These are phyloP conservation scores for Panaeolus cyanescens DNA, from an alignment of 768 basidiomycete species.

Conservation along the genomic window DNA sequence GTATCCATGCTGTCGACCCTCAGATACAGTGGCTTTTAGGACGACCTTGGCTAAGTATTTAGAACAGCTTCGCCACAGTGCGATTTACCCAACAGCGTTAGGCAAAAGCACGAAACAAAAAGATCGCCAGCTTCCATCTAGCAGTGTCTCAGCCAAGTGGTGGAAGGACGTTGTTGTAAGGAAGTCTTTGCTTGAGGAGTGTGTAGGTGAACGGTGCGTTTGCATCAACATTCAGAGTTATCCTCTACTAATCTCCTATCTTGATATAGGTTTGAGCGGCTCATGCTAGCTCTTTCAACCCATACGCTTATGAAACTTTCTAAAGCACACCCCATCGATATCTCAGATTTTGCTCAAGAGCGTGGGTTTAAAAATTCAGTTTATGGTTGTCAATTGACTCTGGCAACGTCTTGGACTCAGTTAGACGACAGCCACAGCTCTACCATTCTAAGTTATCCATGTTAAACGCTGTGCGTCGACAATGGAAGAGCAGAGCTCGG, in stretches of 20 bases:
- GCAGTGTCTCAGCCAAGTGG: constrained; percentile 38
- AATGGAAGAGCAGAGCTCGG: neutral
- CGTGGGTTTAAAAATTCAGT: neutral
- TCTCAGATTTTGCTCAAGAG: neutral
- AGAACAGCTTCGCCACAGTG: constrained; percentile 43
- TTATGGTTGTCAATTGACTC: constrained; percentile 1
- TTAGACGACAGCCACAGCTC: neutral
- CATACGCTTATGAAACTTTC: constrained; percentile 43
- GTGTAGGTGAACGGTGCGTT: constrained; percentile 48
- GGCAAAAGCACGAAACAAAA: constrained; percentile 16
- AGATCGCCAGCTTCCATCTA: constrained; percentile 6
- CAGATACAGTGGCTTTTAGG: constrained; percentile 53
- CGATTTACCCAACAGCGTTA: constrained; percentile 31
- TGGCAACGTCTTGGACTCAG: neutral
- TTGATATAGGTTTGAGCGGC: constrained; percentile 46
- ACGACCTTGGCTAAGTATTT: constrained; percentile 52
- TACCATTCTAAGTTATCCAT: neutral
- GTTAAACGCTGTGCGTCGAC: neutral
- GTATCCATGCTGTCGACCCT: constrained; percentile 42
- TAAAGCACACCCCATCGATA: constrained; percentile 6
- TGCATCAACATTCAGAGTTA: neutral
- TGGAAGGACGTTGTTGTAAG: constrained; percentile 60
- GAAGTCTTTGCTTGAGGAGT: constrained; percentile 58
- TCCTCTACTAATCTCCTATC: neutral
- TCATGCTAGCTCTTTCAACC: constrained; percentile 53